Percentiles rank a stretch among this genome's conserved stretches.
Evolutionary conservation across 305 asterid species (phyloP).

Genomic region (Fraxinus sp.): DNA sequence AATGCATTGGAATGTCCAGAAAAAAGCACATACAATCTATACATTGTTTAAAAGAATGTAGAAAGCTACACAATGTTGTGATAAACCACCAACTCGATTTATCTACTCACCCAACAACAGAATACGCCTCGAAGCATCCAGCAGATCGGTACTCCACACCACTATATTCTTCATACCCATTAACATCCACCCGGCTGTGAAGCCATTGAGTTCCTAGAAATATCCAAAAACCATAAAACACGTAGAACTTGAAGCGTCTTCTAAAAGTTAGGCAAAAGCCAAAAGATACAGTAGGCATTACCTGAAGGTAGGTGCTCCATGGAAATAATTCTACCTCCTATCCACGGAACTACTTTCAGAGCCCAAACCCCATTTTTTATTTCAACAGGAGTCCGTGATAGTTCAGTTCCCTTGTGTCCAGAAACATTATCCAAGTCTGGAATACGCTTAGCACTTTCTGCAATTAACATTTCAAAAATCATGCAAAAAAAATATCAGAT

Average conservation of each 20-base stretch:
- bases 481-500: not conserved
- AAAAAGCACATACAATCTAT: not conserved
- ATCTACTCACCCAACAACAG: slow-evolving; percentile 70
- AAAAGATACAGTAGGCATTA: slow-evolving; percentile 24
- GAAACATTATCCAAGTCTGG: slow-evolving; percentile 58
- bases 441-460: slow-evolving; percentile 67
- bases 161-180: slow-evolving; percentile 92
- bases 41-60: not conserved
- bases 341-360: slow-evolving; percentile 89
- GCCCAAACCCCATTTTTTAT: slow-evolving; percentile 80
- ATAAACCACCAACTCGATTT: not conserved
- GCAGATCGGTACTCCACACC: slow-evolving; percentile 84
- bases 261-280: slow-evolving; percentile 15
- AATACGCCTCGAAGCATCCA: slow-evolving; percentile 89
- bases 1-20: not conserved
- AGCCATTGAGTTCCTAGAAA: slow-evolving; percentile 89
- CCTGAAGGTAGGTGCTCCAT: slow-evolving; percentile 95
- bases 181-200: slow-evolving; percentile 70
- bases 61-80: not conserved
- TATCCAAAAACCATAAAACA: not conserved
- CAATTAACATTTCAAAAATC: slow-evolving; percentile 24
- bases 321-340: slow-evolving; percentile 92
- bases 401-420: slow-evolving; percentile 74
- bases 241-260: not conserved
- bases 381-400: slow-evolving; percentile 69